These are phyloP conservation scores for Pharus latifolius DNA, from an alignment of 176 grass and related monocot species.

Conservation along the genomic window DNA sequence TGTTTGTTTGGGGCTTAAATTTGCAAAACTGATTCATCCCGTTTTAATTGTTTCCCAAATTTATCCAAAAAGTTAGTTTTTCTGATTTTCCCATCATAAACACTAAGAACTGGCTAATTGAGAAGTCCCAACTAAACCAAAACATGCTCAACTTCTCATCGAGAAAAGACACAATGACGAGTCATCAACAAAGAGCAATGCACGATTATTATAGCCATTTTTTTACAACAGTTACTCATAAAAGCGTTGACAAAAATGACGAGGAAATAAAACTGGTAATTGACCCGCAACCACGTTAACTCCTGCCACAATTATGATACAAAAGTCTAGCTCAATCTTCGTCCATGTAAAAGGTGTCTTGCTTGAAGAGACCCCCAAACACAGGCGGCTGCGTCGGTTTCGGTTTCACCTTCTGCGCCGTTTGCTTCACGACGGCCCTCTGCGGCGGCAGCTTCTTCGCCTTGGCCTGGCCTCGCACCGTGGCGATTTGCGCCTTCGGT, in stretches of 20 bases:
- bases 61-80: too few relatives aligned
- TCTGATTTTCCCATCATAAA: too few relatives aligned
- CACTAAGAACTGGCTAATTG: too few relatives aligned
- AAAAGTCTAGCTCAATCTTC: constrained; percentile 41
- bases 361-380: constrained; percentile 95
- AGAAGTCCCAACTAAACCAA: too few relatives aligned
- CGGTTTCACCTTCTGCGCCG: constrained; percentile 35
- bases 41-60: too few relatives aligned
- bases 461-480: constrained; percentile 64
- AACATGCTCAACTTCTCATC: too few relatives aligned
- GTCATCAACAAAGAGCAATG: not conserved
- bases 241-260: constrained; percentile 16
- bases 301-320: too few relatives aligned
- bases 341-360: constrained; percentile 78
- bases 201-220: not conserved
- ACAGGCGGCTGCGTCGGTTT: constrained; percentile 41
- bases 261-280: not conserved
- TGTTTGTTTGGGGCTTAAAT: too few relatives aligned
- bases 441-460: constrained; percentile 67
- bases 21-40: too few relatives aligned
- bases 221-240: constrained; percentile 9
- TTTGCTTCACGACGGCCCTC: constrained; percentile 67
- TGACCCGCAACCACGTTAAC: not conserved
- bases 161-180: too few relatives aligned
- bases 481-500: constrained; percentile 62